Evolutionary conservation across 1,284 basidiomycete species (phyloP), one percentile per base, ranked within the genome.

Genomic region (Austroboletus niveus): DNA sequence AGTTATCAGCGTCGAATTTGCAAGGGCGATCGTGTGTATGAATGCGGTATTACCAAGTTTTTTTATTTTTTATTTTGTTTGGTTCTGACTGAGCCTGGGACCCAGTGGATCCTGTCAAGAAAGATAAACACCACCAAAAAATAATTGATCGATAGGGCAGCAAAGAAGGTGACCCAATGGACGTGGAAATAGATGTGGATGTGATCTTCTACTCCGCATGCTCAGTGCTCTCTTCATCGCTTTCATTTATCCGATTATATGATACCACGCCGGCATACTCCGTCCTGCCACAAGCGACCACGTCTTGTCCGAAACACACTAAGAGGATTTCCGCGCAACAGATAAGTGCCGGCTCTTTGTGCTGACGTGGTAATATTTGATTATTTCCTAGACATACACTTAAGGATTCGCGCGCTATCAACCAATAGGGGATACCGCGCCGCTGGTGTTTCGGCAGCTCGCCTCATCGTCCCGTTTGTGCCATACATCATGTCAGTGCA

Each of bases 161-260:
- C 35, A 40, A 39, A 47, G 35, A 11, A 38, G 24, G 31, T 49
- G 48, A 42, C 48, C 36, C 27, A 51, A 39, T 52, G 57, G 42
- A 50, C 10, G 48, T 46, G 15, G 47, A 53, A 51, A 35, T 51
- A 51, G 42, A 48, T 8, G 48, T 46, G 11, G 49, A 53, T 46
- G 22, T 47, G 42, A 55, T 49, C 31, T 35, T n/a, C 46, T 36
- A 29, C 30, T 34, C 44, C 48, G 22, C 43, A 62, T 48, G 47
- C 53, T 45, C 45, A 42, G 29, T 38, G 36, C 36, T 36, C 42
- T 34, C 15, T 36, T 11, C n/a, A n/a, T 39, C 14, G 8, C 36
- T 12, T 22, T 24, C 17, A 40, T 40, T 43, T 51, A 46, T 47
- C 47, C 32, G 30, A 34, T 48, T 34, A 34, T 29, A 30, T 12